These are phyloP conservation scores for Citrus inodora DNA, from an alignment of 345 rosid species.

Conservation along the genomic window DNA sequence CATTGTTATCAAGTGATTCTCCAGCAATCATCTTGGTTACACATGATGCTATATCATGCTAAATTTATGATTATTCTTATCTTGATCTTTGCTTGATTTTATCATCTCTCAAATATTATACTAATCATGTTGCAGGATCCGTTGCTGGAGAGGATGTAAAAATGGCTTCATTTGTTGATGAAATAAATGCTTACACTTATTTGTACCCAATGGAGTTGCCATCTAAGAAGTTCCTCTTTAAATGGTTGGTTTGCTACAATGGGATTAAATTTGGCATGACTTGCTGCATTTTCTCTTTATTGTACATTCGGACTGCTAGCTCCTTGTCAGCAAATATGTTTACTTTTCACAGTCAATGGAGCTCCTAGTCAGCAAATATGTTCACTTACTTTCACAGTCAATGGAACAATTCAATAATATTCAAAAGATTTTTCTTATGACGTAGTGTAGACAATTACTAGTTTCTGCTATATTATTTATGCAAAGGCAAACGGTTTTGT, in stretches of 20 bases:
- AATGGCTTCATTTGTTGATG: conserved; percentile 64
- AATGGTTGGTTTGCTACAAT: conserved; percentile 49
- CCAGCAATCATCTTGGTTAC: not conserved
- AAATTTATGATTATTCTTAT: not conserved
- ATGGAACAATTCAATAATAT: not conserved
- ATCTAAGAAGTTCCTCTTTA: conserved; percentile 63
- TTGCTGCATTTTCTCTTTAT: not conserved
- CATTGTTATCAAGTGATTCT: not conserved
- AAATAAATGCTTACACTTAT: conserved; percentile 79
- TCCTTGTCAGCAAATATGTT: not conserved
- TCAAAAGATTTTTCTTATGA: not conserved
- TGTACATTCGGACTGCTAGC: not conserved
- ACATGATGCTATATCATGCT: not conserved
- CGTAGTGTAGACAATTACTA: not conserved
- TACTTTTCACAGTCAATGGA: not conserved
- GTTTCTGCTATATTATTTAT: not conserved
- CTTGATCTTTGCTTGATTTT: not conserved
- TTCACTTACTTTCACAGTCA: not conserved
- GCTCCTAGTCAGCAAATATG: not conserved
- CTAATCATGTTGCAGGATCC: conserved; percentile 38
- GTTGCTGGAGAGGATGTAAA: conserved; percentile 55
- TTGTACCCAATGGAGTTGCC: conserved; percentile 64
- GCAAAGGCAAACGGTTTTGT: not conserved
- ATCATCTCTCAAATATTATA: conserved; percentile 3
- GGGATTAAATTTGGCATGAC: not conserved